Conservation (phyloP, 768 basidiomycete species). For the Hirschioporus abietinus region DNA sequence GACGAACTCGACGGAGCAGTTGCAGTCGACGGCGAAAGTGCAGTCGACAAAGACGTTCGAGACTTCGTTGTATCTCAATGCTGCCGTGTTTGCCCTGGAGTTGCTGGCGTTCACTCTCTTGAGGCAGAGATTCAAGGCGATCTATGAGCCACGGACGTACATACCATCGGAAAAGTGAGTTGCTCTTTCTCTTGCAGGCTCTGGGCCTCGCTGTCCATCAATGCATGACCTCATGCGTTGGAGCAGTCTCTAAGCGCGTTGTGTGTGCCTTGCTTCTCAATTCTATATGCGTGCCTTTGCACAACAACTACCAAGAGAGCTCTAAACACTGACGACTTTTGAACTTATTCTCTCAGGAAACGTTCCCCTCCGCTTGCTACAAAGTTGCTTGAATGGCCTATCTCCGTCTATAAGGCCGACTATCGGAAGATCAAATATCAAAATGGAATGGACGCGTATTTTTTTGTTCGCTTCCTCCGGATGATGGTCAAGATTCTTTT, state of each 20-base stretch:
- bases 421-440: slow-evolving; percentile 54
- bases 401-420: slow-evolving; percentile 56
- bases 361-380: slow-evolving; percentile 49
- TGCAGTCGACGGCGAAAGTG: background rate
- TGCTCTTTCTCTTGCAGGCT: slow-evolving; percentile 4
- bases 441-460: slow-evolving; percentile 89
- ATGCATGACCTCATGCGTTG: background rate
- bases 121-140: slow-evolving; percentile 48
- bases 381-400: slow-evolving; percentile 59
- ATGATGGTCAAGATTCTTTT: slow-evolving; percentile 80
- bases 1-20: background rate
- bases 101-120: slow-evolving; percentile 53
- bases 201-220: background rate
- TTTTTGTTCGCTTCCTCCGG: slow-evolving; percentile 84
- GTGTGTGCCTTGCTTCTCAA: slow-evolving; percentile 3
- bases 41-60: slow-evolving; percentile 41
- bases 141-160: slow-evolving; percentile 60
- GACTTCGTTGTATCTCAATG: slow-evolving; percentile 57
- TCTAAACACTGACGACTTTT: background rate
- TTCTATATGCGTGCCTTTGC: background rate
- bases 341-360: slow-evolving; percentile 35
- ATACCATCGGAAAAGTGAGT: slow-evolving; percentile 52
- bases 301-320: slow-evolving; percentile 1
- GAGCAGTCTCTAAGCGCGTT: slow-evolving; percentile 3
- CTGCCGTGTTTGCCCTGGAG: slow-evolving; percentile 38